These are phyloP conservation scores for Bretschneidera sinensis DNA, from an alignment of 345 rosid genomes.

Conservation along the genomic window DNA sequence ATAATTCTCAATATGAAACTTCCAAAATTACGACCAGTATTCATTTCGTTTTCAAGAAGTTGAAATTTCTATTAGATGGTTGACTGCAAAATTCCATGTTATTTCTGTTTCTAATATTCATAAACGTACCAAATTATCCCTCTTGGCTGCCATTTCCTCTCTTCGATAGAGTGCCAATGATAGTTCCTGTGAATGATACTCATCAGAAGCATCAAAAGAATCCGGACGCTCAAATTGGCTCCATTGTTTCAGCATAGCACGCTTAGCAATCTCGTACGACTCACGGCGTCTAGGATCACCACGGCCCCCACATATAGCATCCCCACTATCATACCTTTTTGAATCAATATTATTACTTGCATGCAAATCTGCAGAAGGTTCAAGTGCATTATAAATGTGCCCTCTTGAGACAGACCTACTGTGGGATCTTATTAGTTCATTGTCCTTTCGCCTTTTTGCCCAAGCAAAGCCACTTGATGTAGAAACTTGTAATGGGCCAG, in stretches of 20 bases:
- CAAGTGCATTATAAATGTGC: constrained; percentile 41
- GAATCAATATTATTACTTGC: constrained; percentile 39
- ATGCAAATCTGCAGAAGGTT: constrained; percentile 39
- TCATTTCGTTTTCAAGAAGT: constrained; percentile 1
- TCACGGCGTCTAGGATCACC: constrained; percentile 51
- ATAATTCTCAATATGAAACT: not conserved
- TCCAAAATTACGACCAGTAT: too few relatives aligned
- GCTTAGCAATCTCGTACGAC: constrained; percentile 50
- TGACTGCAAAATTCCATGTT: constrained; percentile 11
- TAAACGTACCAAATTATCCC: constrained; percentile 61
- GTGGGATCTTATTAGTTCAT: constrained; percentile 47
- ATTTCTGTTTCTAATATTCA: constrained; percentile 25
- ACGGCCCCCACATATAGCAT: constrained; percentile 28
- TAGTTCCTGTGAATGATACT: constrained; percentile 83
- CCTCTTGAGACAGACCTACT: constrained; percentile 62
- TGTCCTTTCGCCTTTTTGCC: constrained; percentile 78
- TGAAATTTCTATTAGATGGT: constrained; percentile 18
- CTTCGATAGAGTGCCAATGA: constrained; percentile 62
- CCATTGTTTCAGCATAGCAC: constrained; percentile 62
- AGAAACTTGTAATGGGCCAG: constrained; percentile 84
- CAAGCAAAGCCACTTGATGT: constrained; percentile 89
- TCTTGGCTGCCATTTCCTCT: constrained; percentile 60
- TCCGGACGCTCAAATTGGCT: constrained; percentile 75
- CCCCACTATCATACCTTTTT: constrained; percentile 35
- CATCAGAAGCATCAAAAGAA: constrained; percentile 83